Base-by-base conservation (phyloP, 2,329 filamentous ascomycete genomes). In the Alternaria consortialis region DNA sequence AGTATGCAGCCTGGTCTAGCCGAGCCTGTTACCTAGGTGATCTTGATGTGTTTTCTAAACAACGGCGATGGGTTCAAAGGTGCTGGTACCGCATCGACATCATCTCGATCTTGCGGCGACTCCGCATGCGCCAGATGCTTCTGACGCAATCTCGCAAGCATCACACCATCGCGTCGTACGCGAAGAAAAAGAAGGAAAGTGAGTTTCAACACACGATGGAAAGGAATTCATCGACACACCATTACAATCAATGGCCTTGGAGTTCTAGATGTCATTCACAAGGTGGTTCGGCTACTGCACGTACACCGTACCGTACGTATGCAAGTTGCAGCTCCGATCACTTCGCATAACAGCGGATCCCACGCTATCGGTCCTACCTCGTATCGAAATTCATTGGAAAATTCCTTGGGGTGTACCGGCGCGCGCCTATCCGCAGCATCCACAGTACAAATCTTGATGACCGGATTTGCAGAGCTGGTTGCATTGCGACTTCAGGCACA, bases 361-460 rank as follows among this genome's bases (percentile, higher is more conserved):
- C 17, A 37, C 46, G 20, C 42, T 55, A 46, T 55, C 53, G 53
- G 53, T 29, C 53, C 53, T 47, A 37, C 23, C 53, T 47, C 53
- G 53, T 55, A 55, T 55, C 31, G 40, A 37, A 37, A 20, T 55
- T 44, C 31, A 46, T 53, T 53, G 37, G 27, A 34, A 53, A 31
- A 40, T 25, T 43, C 51, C 46, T 50, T 36, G 17, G 46, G 20
- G 20, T 42, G 20, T 37, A 20, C 31, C 46, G 20, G 46, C 20
- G 46, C 46, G 32, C 15, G 34, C 34, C 13, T 23, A 7, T 36
- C 46, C 31, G 20, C 20, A 34, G 12, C 20, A n/a, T 32, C 17
- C 46, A 20, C 46, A 36, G 15, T 17, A 7, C 13, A 36, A 25
- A 9, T 23, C 31, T 36, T 12, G 17, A 36, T 25, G 20, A 9